Evolutionary conservation across 1,284 basidiomycete species (phyloP).

Genomic region (Cryptococcus maquisensis): DNA sequence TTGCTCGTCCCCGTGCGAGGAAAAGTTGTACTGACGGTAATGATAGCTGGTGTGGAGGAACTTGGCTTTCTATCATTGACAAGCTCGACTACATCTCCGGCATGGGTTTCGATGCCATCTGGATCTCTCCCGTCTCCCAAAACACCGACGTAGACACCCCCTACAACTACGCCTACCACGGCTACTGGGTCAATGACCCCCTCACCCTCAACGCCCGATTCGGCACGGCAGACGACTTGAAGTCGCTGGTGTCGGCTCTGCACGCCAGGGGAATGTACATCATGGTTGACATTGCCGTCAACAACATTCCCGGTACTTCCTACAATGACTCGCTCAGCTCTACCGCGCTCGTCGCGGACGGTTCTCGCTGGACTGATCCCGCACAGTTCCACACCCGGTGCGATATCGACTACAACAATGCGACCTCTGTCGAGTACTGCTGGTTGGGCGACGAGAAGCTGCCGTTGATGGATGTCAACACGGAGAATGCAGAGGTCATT

Average conservation of each 20-base stretch:
- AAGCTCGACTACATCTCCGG: constrained; percentile 73
- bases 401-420: constrained; percentile 61
- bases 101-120: constrained; percentile 70
- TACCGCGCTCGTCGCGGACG: constrained; percentile 24
- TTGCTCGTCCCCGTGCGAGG: not conserved
- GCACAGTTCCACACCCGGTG: constrained; percentile 61
- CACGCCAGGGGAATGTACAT: constrained; percentile 68
- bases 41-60: constrained; percentile 69
- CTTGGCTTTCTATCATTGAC: constrained; percentile 66
- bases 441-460: constrained; percentile 69
- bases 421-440: constrained; percentile 63
- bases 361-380: constrained; percentile 37
- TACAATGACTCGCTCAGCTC: constrained; percentile 22
- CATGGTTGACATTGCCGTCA: constrained; percentile 75
- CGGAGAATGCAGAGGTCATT: constrained; percentile 59
- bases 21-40: not conserved
- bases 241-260: constrained; percentile 59
- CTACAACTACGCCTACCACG: constrained; percentile 52
- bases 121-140: constrained; percentile 49
- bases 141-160: constrained; percentile 66
- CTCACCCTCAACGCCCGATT: constrained; percentile 64
- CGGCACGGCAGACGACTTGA: constrained; percentile 64
- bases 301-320: constrained; percentile 60
- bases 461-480: constrained; percentile 68
- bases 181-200: constrained; percentile 57